Evolutionary conservation across 352 stramenopile genomes (phyloP), one percentile per base, ranked within the genome.

Genomic region (Aphanomyces invadans): DNA sequence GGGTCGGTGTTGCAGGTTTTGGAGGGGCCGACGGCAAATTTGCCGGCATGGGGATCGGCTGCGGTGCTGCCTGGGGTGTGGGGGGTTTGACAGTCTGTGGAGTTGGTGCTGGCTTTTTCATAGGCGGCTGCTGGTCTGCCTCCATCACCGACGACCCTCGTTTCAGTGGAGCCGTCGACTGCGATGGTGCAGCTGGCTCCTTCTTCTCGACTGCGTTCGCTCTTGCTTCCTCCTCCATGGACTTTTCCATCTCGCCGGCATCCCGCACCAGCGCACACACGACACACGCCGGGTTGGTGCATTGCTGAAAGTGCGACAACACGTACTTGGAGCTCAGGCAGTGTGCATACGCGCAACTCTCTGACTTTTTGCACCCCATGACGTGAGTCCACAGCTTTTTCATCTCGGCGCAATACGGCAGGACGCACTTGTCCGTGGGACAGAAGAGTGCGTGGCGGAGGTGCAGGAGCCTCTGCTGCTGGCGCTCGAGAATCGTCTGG

Each of bases 361-460:
- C 60, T 69, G 94, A 84, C 71, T 96, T 82, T 62, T 96, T 97
- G 71, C 90, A 97, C 65, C 89, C 80, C 19, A 87, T 89, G 74
- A 97, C 97, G 70, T 97, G 89, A 56, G 95, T 93, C 89, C 89
- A 97, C 9, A 97, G 73, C 15, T 83, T 71, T 71, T 97, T 97
- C 88, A 96, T 97, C 38, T 78, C 80, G 9, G 77, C 77, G 75
- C 89, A 97, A 71, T 97, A 84, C 32, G 85, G 86, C 23, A 88
- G 96, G 0, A 95, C 86, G 72, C 90, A 97, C 62, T 74, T 73
- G 36, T 77, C 78, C 63, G 90, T 78, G 60, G 95, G 79, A 71
- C 90, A 97, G 71, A 96, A 97, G 11, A 86, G 86, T n/a, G 90
- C 89, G 78, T 97, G 90, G 17, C 88, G 81, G n/a, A 97, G 70